Evolutionary conservation across 768 basidiomycete species (phyloP), one percentile per base, ranked within the genome.

Genomic region (Mrakia blollopis): DNA sequence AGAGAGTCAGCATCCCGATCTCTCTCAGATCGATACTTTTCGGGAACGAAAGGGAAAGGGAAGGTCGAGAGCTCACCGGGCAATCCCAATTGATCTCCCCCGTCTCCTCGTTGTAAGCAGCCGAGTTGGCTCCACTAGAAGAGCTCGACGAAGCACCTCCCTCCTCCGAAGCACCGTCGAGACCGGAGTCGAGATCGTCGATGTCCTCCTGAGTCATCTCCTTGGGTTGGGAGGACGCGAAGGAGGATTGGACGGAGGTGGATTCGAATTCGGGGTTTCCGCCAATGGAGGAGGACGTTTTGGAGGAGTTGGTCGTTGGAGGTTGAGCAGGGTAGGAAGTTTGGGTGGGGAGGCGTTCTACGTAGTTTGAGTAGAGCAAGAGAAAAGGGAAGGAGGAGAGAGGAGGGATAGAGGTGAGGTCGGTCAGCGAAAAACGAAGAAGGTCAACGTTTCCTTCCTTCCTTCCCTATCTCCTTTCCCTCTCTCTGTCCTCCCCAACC

Each of bases 71-170:
- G 82, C 83, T 75, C 47, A 83, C 83, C 1, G 97, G 94, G 83
- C 97, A 99, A 82, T 98, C 97, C 97, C 97, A 99, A 85, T 99
- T 99, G 81, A 99, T 98, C 87, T 98, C 94, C 62, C 97, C 97
- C 1, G 97, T 99, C 79, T 89, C 94, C 28, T 95, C 95, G 85
- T 99, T 91, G 87, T 88, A 98, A 7, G 97, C 96, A 32, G 71
- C 71, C 54, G 50, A 39, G 65, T 68, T 68, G 57, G 57, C 57
- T 28, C 57, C 57, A 1, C 9, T 9, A 3, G 50, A 52, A 23
- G 57, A 57, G 9, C 13, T 13, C 14, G 47, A 18, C 2, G 47
- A 50, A 50, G 47, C 47, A 11, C 44, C 44, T 44, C 44, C 44
- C 47, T 50, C 47, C 5, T 4, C 6, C 39, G 39, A 41, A 6